Evolutionary conservation across 345 rosid genomes (phyloP), one percentile per base, ranked within the genome.

Genomic region (Arabis hirsuta): DNA sequence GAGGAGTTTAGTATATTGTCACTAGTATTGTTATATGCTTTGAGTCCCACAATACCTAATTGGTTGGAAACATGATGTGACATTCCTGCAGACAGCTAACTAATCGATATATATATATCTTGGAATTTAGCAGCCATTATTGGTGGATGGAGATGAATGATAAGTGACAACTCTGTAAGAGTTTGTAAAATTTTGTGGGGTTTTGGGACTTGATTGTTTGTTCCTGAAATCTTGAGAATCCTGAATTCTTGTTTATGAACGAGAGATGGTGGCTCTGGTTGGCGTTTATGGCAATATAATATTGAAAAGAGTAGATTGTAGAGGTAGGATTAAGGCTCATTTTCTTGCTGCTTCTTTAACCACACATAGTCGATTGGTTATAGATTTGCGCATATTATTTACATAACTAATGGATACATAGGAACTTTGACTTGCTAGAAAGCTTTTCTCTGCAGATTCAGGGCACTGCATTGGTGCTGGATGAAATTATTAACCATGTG

Each of bases 401-500:
- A 7, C 20, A 19, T 29, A 31, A 44, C 11, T 29, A 29, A 2
- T 6, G 0, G 29, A 42, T 41, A 27, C 16, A 5, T 13, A 26
- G 20, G 9, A 57, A 19, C 47, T 3, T 32, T 50, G 59, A 67
- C 74, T 61, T 50, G 62, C 44, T 52, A 29, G 34, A 56, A 43
- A 73, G 65, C 46, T 73, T 20, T 73, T 57, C 59, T 66, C 41
- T 70, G 82, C 87, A 96, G 99, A 96, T 92, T 53, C 87, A 96
- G 55, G 97, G 98, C 46, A 92, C 98, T 70, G 96, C 99, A 24
- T 78, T 86, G 80, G 95, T 96, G 46, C 78, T 96, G 67, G 99
- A 92, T 81, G 98, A 96, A 81, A 96, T 96, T 71, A 96, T 96
- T 77, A 92, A 83, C 76, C 99, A 96, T 60, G 98, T 96, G 36